These are phyloP conservation scores for Castanea mollissima DNA, from an alignment of 306 rosid species.

Conservation along the genomic window DNA sequence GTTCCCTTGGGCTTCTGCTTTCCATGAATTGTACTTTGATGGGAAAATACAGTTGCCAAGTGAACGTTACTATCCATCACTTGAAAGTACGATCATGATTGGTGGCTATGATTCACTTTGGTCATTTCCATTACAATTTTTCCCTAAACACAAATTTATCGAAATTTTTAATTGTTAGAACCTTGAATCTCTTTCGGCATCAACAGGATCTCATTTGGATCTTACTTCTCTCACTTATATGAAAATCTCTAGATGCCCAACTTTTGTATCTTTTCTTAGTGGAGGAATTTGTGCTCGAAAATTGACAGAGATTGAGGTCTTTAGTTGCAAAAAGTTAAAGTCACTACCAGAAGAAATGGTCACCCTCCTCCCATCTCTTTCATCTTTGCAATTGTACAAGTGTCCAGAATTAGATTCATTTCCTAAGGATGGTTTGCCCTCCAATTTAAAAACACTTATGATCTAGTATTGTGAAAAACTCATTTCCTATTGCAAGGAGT, in stretches of 20 bases:
- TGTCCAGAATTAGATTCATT: not conserved
- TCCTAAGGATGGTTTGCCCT: not conserved
- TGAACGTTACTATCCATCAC: not conserved
- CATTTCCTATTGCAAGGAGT: too few species aligned
- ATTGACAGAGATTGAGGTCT: not conserved
- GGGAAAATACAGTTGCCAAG: not conserved
- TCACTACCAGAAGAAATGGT: not conserved
- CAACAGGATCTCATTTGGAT: too few species aligned
- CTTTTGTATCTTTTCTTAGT: slow-evolving; percentile 12
- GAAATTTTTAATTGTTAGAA: not conserved
- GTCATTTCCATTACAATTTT: not conserved
- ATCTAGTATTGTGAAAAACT: too few species aligned
- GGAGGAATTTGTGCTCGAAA: not conserved
- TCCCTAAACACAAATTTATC: not conserved
- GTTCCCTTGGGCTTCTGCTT: not conserved
- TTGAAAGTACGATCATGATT: not conserved
- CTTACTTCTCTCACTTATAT: not conserved
- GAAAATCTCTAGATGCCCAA: not conserved
- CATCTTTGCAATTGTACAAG: slow-evolving; percentile 6
- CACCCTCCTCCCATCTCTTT: slow-evolving; percentile 23
- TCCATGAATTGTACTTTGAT: not conserved
- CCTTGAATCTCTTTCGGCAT: not conserved
- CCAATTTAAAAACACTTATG: not conserved
- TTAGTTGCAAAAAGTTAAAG: not conserved
- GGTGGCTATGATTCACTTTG: not conserved